Evolutionary conservation across 2,329 filamentous ascomycete genomes (phyloP), one percentile per base, ranked within the genome.

Genomic region (Cylindrodendrum hubeiense): DNA sequence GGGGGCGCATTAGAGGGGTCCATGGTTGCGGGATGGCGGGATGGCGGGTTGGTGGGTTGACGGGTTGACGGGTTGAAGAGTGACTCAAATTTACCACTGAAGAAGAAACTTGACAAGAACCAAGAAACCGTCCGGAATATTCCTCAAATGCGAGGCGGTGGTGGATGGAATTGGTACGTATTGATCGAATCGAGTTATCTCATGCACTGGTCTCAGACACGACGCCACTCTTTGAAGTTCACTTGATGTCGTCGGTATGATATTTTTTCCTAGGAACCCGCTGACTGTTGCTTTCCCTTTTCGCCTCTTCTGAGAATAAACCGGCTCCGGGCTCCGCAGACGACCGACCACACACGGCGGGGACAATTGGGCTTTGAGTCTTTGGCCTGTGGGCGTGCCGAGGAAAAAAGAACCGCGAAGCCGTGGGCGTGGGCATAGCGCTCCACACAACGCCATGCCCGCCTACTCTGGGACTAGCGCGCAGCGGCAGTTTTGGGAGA

Each of bases 1-100:
- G 91, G 91, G n/a, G 87, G 86, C 26, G 77, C 77, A 72, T 83
- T 80, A 43, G 73, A 73, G 39, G 74, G 69, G 65, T 76, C 71
- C 79, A 81, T 82, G 57, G 49, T 39, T 22, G 21, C 24, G 39
- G 39, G 39, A 56, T 33, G 43, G 44, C 7, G 17, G 37, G 15
- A 6, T 39, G 37, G n/a, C n/a, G n/a, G n/a, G n/a, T n/a, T n/a
- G n/a, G n/a, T n/a, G n/a, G n/a, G n/a, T n/a, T n/a, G n/a, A n/a
- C n/a, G n/a, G n/a, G n/a, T n/a, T n/a, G n/a, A n/a, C n/a, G n/a
- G n/a, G n/a, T n/a, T n/a, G n/a, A n/a, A n/a, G n/a, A n/a, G 19
- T 58, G 53, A 50, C 33, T 44, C 43, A 33, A 55, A 28, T 30
- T 17, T 34, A 47, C 41, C 47, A 24, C 43, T 56, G 61, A 50